Base-by-base conservation (phyloP, 2,329 filamentous ascomycete genomes). In the Fusarium caatingaense region DNA sequence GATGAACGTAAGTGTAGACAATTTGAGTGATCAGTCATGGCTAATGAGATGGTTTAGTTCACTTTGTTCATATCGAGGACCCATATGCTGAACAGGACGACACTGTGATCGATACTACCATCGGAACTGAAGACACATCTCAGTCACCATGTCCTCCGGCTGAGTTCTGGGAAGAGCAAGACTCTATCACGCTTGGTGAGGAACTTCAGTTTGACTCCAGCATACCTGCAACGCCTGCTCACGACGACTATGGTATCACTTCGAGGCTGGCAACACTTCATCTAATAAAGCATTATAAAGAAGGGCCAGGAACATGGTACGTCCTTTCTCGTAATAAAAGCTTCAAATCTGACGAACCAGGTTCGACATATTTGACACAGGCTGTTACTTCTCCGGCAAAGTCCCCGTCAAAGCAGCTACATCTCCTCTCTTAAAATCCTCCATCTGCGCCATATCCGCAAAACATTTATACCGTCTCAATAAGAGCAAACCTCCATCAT, bases 361-460 rank as follows among this genome's bases (percentile, higher is more conserved):
- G 72, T 72, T 74, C 28, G 72, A 74, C 10, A 56, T 74, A 1
- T 74, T 74, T 8, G 72, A 74, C 30, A 74, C 72, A 1, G 72
- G 71, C 0, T 64, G 66, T 8, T 74, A 73, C 37, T 74, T 74
- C 32, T 73, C 72, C 1, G 67, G 68, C 6, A 74, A 73, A 16
- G 70, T 74, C 9, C 73, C 73, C 0, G 63, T 75, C 11, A 71
- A 70, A 9, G 73, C 73, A 32, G 70, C 72, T 3, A 65, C 63
- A 0, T 68, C 64, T 2, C 68, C 65, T 0, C 18, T 75, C 0
- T 20, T 75, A 2, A 73, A 68, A 11, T 76, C 71, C 3, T 49
- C 73, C 3, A 66, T 66, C 5, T 74, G 72, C 2, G 72, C 72
- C 1, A 68, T 74, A 5, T 60, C 72, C 1, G 68, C 72, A 0